Evolutionary conservation across 106 monocot species (phyloP), one percentile per base, ranked within the genome.

Genomic region (Triglochin maritima): DNA sequence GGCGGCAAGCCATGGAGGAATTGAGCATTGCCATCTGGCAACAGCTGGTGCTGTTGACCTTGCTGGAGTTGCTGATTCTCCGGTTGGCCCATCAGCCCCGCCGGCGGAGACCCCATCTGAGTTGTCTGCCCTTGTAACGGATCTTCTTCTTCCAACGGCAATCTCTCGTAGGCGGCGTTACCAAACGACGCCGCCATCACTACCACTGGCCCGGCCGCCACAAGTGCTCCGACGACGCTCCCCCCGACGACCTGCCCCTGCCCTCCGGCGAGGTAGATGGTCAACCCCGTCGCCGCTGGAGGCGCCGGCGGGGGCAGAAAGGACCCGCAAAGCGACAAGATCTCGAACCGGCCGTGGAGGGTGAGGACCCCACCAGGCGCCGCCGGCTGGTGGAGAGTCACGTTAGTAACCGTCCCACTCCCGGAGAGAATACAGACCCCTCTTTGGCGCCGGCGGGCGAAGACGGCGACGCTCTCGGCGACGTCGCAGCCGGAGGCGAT

Each of bases 131-230:
- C 29, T 29, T 29, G 29, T 29, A 29, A 29, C 29, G 29, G 29
- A 9, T 50, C 15, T 49, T 81, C 78, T 12, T 87, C 87, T 17
- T 87, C 81, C 12, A 87, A 70, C 17, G 87, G 87, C 17, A 87
- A 69, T 52, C 78, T 68, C 71, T 87, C 87, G 57, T 83, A 87
- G 0, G 80, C 87, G 1, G 83, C 83, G 81, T 87, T 87, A 5
- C 74, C 57, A 44, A 74, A 74, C 45, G 74, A 74, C 60, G 74
- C 66, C n/a, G 74, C 74, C 74, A 74, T 67, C 41, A 74, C 46
- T 0, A 74, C 67, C 17, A 74, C 74, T 12, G 74, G 74, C 13
- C 74, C 74, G 9, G 65, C 66, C 15, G 74, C 74, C 1, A 67
- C 49, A 2, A 74, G 59, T 16, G 46, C 58, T 9, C 74, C 74